These are phyloP conservation scores for Malbranchea zuffiana DNA, from an alignment of 2,329 filamentous ascomycete genomes.

Conservation along the genomic window DNA sequence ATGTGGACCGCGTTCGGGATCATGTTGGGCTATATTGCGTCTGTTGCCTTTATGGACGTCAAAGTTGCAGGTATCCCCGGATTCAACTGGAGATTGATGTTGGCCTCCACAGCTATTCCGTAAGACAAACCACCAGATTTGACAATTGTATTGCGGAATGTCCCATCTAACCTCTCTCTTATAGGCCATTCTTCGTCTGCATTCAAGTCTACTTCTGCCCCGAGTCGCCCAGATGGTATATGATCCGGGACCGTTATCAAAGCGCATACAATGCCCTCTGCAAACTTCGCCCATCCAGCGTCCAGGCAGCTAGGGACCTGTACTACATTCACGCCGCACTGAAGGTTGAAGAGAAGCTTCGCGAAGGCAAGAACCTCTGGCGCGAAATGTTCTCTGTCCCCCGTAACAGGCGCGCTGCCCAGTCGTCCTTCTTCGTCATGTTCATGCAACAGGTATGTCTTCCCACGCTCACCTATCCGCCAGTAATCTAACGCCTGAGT, in stretches of 20 bases:
- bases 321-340: conserved; percentile 49
- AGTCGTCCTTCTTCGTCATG: conserved; percentile 71
- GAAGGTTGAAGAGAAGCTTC: conserved; percentile 34
- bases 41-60: conserved; percentile 50
- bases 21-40: conserved; percentile 54
- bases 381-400: conserved; percentile 39
- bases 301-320: conserved; percentile 52
- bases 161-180: conserved; percentile 32
- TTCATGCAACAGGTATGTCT: conserved; percentile 61
- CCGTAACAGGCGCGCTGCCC: conserved; percentile 48
- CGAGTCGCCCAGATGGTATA: conserved; percentile 54
- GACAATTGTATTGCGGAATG: too few species aligned
- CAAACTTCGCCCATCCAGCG: conserved; percentile 44
- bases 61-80: conserved; percentile 43
- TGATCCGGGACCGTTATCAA: conserved; percentile 53
- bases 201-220: conserved; percentile 50
- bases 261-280: conserved; percentile 50
- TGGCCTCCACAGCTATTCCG: conserved; percentile 37
- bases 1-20: conserved; percentile 47
- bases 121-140: too few species aligned
- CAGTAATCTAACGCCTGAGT: conserved; percentile 18
- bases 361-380: conserved; percentile 46
- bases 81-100: conserved; percentile 34
- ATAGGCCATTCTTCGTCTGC: conserved; percentile 50
- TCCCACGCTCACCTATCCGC: conserved; percentile 16